Evolutionary conservation across 163 green algal genomes (phyloP), one percentile per base, ranked within the genome.

Genomic region (Chloromonas sp.): DNA sequence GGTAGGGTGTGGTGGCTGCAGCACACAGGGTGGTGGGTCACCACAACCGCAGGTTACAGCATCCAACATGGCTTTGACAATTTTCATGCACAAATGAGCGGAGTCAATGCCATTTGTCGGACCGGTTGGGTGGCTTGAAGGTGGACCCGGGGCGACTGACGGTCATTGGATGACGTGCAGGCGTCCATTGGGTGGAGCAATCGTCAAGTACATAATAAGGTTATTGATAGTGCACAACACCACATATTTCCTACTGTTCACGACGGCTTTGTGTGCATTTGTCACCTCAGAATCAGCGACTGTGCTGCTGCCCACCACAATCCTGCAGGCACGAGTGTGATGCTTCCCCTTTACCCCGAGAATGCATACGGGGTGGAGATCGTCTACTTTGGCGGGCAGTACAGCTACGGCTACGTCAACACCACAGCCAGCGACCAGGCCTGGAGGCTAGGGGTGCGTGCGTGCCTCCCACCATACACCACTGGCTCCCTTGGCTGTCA

Each of bases 311-410:
- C 60, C n/a, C 83, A 86, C 83, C 87, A 89, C 70, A 83, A 83
- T 2, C 87, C 83, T 71, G 84, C 79, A 0, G 83, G 83, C 36
- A 87, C 81, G 14, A 82, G 60, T 13, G 86, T 83, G 0, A 82
- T 89, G 85, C 85, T 88, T 36, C 78, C 82, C 2, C 85, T 88
- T 11, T 82, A 74, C 0, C 82, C 85, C 3, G 60, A 82, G 1
- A 86, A 88, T 82, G 60, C 13, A 60, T 88, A 88, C 85, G 86
- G 78, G 2, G 71, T 83, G 0, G 86, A 89, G 61, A 71, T 89
- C 14, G 83, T 89, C 14, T 86, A 82, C 58, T 87, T 89, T 81
- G 86, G 86, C 2, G 86, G 86, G 15, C 86, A 89, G 86, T 89
- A 82, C 58, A 82, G 71, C 58, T 87, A 89, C 58, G 86, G 83